A percentile compares a stretch with the other conserved stretches of the same genome.
These are phyloP conservation scores for Pugionium dolabratum DNA, from an alignment of 345 rosid species.

Conservation along the genomic window DNA sequence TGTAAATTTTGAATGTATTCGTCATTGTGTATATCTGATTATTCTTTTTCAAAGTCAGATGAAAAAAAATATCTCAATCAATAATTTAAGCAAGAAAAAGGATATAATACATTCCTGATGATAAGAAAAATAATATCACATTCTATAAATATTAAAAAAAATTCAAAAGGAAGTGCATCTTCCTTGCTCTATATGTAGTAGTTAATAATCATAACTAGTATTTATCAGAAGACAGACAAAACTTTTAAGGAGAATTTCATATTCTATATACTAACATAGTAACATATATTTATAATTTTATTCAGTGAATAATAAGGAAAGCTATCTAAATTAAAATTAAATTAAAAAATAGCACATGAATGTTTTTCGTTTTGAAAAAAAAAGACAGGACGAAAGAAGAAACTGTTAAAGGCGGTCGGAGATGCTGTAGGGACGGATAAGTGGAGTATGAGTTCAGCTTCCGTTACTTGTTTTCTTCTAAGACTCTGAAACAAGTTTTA, in stretches of 20 bases:
- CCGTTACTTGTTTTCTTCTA: slow-evolving; percentile 30
- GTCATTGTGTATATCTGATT: no score
- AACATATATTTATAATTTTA: no score
- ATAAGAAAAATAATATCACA: not conserved
- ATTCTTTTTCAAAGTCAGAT: not conserved
- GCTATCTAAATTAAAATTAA: not conserved
- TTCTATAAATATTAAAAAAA: not conserved
- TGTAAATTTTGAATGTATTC: not conserved
- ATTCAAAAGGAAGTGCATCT: not conserved
- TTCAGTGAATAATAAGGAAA: not conserved
- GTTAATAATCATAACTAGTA: no score
- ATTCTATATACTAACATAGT: not conserved
- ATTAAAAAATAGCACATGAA: not conserved
- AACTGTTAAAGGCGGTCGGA: slow-evolving; percentile 23
- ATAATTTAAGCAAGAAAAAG: not conserved
- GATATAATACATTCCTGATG: not conserved
- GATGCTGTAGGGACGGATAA: slow-evolving; percentile 34
- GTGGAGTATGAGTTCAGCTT: slow-evolving; percentile 32
- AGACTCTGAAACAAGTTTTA: not conserved
- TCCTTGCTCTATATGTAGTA: not conserved
- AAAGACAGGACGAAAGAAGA: slow-evolving; percentile 20
- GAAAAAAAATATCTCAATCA: not conserved
- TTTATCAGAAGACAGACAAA: no score
- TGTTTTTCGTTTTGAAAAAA: not conserved
- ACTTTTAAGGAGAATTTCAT: not conserved